Evolutionary conservation across 352 stramenopile genomes (phyloP).

Genomic region (Pythium aquatile): DNA sequence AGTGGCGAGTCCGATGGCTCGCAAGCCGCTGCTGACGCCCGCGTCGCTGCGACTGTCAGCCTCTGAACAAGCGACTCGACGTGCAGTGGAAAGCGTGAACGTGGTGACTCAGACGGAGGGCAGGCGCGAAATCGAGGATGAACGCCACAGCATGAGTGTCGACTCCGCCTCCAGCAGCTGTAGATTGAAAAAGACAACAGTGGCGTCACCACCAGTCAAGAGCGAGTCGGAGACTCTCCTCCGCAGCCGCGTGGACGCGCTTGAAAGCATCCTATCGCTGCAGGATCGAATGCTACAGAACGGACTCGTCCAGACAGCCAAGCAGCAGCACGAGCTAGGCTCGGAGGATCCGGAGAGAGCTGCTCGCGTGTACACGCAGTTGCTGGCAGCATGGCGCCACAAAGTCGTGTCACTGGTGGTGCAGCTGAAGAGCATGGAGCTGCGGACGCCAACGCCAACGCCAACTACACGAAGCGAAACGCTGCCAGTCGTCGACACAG

Average conservation of each 20-base stretch:
- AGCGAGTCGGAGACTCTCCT: slow-evolving; percentile 31
- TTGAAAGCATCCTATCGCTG: slow-evolving; percentile 58
- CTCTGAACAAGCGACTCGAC: not conserved
- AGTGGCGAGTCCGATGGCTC: not conserved
- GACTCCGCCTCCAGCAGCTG: not conserved
- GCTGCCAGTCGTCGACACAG: not conserved
- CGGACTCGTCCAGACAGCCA: slow-evolving; percentile 32
- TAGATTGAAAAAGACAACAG: not conserved
- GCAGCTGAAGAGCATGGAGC: slow-evolving; percentile 40
- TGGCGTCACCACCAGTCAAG: not conserved
- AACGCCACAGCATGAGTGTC: not conserved
- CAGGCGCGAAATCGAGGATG: not conserved
- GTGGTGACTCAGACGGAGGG: not conserved
- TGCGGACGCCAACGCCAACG: slow-evolving; percentile 12
- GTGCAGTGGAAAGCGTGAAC: not conserved
- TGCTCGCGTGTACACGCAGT: slow-evolving; percentile 31
- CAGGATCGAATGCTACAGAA: slow-evolving; percentile 53
- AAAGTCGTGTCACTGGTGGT: slow-evolving; percentile 65
- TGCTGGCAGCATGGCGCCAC: slow-evolving; percentile 51
- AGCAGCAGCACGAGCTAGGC: not conserved
- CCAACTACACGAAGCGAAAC: not conserved
- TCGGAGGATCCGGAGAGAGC: slow-evolving; percentile 22
- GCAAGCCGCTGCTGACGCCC: slow-evolving; percentile 16
- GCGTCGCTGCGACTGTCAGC: slow-evolving; percentile 6
- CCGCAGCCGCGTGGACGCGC: slow-evolving; percentile 43